Base-by-base conservation (phyloP, 257 asterid species). In the Solanum tacnaense region DNA sequence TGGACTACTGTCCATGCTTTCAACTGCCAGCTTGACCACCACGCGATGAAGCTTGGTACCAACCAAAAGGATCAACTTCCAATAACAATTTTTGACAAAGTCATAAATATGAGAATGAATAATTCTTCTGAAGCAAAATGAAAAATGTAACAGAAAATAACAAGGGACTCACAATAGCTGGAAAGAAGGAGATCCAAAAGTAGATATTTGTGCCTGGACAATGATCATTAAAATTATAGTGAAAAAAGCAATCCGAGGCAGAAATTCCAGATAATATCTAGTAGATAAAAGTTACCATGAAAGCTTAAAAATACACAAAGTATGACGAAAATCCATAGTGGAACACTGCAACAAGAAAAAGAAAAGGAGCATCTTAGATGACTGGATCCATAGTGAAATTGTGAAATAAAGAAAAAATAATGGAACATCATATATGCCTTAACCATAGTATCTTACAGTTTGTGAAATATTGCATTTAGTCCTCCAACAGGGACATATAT, bases 131-230 rank as follows among this genome's bases (percentile, higher is more conserved):
- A 81, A 81, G 68, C 20, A 29, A 34, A 79, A 88, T 41, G 68
- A n/a, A 86, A 74, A 21, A 21, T 2, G 71, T 34, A 67, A 79
- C 27, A 44, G 31, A 56, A 86, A 44, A 67, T 46, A 35, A 38
- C 32, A 27, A 70, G 86, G 86, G 71, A 88, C 99, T 92, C 89
- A 97, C 99, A 39, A 93, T 87, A 39, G 96, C 88, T 3, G 98
- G 99, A 86, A 92, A 90, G 93, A 95, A 95, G 78, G 99, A 97
- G 83, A 95, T 84, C 99, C 99, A 97, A 91, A 96, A 94, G 93
- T 97, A 97, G 86, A 96, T 87, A 90, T 97, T 93, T 90, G 99
- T 96, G 91, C 99, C 99, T 96, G 91, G 76, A 20, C 85, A 29
- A 81, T 6, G 41, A 81, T 81, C 20, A 81, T 49, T 36, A 81